Conservation (phyloP, 805 yeast genomes). For the Cyberlindnera veronae region DNA sequence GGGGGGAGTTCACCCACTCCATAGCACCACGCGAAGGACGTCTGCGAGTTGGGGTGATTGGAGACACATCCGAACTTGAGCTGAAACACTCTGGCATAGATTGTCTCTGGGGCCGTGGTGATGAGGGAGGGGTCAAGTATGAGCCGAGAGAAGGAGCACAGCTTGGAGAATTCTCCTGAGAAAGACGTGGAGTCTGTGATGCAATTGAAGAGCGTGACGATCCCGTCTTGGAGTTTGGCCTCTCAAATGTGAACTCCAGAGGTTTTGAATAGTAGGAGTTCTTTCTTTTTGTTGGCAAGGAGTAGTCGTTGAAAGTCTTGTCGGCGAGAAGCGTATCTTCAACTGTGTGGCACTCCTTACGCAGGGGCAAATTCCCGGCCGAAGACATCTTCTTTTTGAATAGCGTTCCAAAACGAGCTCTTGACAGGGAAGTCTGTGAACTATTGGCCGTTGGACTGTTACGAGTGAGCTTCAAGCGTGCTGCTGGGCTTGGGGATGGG, state of each 20-base stretch:
- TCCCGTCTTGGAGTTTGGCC: background rate
- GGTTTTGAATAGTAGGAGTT: constrained; percentile 8
- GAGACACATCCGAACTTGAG: background rate
- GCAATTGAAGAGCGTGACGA: background rate
- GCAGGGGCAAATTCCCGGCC: constrained; percentile 9
- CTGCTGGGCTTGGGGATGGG: background rate
- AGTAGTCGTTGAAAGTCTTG: constrained; percentile 21
- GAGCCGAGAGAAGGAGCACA: background rate
- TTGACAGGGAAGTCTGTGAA: constrained; percentile 1
- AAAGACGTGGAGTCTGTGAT: background rate
- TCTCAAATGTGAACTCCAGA: constrained; percentile 13
- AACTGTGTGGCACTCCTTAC: constrained; percentile 20
- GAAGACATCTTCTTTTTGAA: constrained; percentile 6
- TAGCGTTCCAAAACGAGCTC: constrained; percentile 3
- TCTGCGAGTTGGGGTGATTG: background rate
- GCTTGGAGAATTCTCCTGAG: background rate
- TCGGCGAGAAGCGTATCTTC: constrained; percentile 27
- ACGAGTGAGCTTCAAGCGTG: background rate
- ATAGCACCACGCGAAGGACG: background rate
- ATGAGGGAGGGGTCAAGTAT: background rate
- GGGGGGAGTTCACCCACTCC: background rate
- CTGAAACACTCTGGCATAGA: background rate
- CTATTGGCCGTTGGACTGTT: background rate
- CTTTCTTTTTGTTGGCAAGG: constrained; percentile 7
- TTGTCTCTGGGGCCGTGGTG: background rate